Conservation (phyloP, 2,329 filamentous ascomycete genomes). For the Pyricularia pennisetigena region DNA sequence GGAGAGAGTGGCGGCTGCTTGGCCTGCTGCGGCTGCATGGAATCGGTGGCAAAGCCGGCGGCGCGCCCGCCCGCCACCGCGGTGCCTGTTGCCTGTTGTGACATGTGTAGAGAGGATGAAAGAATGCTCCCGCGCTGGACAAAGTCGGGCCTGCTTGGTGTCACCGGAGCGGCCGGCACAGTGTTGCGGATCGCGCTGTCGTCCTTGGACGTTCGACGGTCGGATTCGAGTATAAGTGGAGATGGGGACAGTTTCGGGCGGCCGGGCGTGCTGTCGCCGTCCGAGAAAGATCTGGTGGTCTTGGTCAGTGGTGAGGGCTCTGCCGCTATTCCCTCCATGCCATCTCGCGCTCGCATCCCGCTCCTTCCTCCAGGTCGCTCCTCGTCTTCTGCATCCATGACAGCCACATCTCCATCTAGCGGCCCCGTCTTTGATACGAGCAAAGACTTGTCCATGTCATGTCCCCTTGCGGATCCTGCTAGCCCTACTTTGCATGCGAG, state of each 20-base stretch:
- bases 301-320: slow-evolving; percentile 35
- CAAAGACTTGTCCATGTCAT: slow-evolving; percentile 4
- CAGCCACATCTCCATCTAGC: slow-evolving; percentile 1
- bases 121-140: slow-evolving; percentile 45
- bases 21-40: slow-evolving; percentile 25
- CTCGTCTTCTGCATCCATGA: not conserved
- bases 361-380: not conserved
- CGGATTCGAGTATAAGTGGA: slow-evolving; percentile 43
- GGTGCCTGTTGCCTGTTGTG: slow-evolving; percentile 18
- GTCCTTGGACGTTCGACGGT: slow-evolving; percentile 52
- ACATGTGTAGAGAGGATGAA: slow-evolving; percentile 16
- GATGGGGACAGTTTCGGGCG: slow-evolving; percentile 42
- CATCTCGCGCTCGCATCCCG: not conserved
- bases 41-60: slow-evolving; percentile 2
- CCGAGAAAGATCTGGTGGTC: slow-evolving; percentile 51
- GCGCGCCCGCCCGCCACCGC: slow-evolving; percentile 14
- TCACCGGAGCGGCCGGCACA: slow-evolving; percentile 31
- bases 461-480: not conserved
- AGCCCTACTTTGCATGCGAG: not conserved
- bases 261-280: slow-evolving; percentile 44
- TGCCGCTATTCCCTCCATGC: not conserved
- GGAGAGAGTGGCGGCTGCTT: slow-evolving; percentile 69
- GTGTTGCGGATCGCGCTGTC: slow-evolving; percentile 45
- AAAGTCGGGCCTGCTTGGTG: slow-evolving; percentile 60
- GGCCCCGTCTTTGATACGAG: not conserved